Base-by-base conservation (phyloP, 495 filamentous ascomycete species). In the Pyrenula massariospora region DNA sequence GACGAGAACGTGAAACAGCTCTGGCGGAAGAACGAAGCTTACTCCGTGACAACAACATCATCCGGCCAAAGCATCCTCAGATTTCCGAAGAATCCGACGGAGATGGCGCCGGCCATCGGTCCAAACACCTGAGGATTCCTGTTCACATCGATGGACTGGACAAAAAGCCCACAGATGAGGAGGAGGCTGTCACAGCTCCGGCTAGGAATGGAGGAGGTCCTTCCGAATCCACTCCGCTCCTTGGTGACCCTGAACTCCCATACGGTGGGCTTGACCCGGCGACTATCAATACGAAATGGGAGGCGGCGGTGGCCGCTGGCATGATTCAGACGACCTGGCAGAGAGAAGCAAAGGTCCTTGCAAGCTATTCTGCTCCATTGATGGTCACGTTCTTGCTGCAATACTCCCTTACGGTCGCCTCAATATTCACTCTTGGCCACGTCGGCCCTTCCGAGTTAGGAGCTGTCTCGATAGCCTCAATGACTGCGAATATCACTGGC, bases 321-420 rank as follows among this genome's bases (percentile, higher is more conserved):
- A 71, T 77, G 57, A 87, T 94, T 58, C 82, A 86, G 53, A 95
- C 90, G 2, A 89, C 88, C 0, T 94, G 89, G 87, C 81, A 83
- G 61, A 79, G 88, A 57, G 90, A 95, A 72, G 78, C 84, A 1
- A 82, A 85, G 66, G 85, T 87, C 0, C 72, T 91, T 31, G 63
- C 67, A 2, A 73, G 71, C 61, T 86, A 85, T 63, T 83, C 81
- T n/a, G 68, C 73, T 19, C 84, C 85, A 0, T 70, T 89, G 21
- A 82, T 89, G 54, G 65, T 85, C 36, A 89, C 86, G 3, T 90
- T 88, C 61, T 57, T 89, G 24, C 78, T 90, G 1, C 86, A 90
- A 62, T 89, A 88, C 63, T 85, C 82, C 11, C 75, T 88, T 62
- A 87, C 83, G 1, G 77, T 88, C 47, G 82, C 85, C 22, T 83